phyloP scores from a whole-genome alignment of 768 basidiomycete genomes.

The Auricularia sp. region DNA sequence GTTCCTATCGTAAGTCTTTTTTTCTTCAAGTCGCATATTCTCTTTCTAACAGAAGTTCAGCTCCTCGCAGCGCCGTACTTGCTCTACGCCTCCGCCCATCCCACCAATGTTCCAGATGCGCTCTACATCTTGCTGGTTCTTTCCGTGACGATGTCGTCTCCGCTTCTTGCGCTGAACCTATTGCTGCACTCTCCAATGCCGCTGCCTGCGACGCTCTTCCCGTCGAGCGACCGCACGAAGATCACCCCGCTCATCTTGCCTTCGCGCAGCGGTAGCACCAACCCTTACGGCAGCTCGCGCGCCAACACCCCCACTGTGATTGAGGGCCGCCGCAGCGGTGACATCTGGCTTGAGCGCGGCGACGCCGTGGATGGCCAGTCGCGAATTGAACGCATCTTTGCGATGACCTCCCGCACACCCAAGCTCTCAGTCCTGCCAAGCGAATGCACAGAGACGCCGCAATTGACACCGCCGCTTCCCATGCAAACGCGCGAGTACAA shows the following conservation, averaged over 20 bases:
- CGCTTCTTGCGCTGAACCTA: conserved; percentile 53
- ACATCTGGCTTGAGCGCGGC: conserved; percentile 67
- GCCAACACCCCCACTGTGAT: conserved; percentile 39
- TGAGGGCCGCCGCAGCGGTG: conserved; percentile 61
- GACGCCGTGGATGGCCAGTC: conserved; percentile 59
- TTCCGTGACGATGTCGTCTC: conserved; percentile 59
- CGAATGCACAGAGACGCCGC: conserved; percentile 30
- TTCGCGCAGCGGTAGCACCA: conserved; percentile 47
- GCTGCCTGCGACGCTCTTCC: conserved; percentile 55
- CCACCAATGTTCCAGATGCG: conserved; percentile 26
- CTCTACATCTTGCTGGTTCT: conserved; percentile 46
- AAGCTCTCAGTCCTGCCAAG: conserved; percentile 54
- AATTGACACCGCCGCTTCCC: conserved; percentile 50
- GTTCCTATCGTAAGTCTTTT: conserved; percentile 49
- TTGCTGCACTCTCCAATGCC: conserved; percentile 53
- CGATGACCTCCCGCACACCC: conserved; percentile 53
- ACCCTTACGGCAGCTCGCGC: conserved; percentile 1
- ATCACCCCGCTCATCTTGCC: conserved; percentile 27
- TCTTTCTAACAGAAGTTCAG: conserved; percentile 42
- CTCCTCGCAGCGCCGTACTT: conserved; percentile 56
- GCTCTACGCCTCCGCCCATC: conserved; percentile 30
- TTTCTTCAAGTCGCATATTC: background rate
- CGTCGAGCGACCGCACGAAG: conserved; percentile 32
- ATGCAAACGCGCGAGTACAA: conserved; percentile 26
- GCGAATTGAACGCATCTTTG: conserved; percentile 50